Conservation (phyloP, 2,329 filamentous ascomycete species). For the Aspergillus unguis region DNA sequence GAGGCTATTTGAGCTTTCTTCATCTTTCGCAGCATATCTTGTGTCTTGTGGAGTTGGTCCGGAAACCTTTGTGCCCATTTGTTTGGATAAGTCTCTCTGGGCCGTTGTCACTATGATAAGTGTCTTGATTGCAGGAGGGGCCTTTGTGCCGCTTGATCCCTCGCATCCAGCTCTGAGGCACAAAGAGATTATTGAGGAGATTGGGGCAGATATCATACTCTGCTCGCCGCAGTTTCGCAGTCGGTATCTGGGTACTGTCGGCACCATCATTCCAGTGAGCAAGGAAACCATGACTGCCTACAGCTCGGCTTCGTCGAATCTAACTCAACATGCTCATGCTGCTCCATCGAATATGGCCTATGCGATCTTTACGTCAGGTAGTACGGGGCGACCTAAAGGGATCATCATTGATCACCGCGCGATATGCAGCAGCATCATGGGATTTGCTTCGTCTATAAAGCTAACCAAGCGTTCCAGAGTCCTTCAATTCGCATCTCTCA, state of each 20-base stretch:
- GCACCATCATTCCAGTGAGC: constrained; percentile 32
- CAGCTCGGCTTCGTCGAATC: constrained; percentile 16
- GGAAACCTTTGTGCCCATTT: constrained; percentile 33
- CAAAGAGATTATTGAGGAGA: constrained; percentile 31
- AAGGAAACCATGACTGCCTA: constrained; percentile 30
- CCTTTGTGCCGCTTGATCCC: constrained; percentile 34
- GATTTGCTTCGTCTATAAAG: constrained; percentile 26
- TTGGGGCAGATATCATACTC: constrained; percentile 31
- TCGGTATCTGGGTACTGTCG: constrained; percentile 28
- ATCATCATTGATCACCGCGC: constrained; percentile 37
- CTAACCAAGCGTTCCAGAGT: constrained; percentile 28
- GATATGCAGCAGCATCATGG: constrained; percentile 31
- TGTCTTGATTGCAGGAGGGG: constrained; percentile 34
- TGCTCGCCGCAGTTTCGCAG: constrained; percentile 32
- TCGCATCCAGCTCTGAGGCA: constrained; percentile 34
- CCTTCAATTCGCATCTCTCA: constrained; percentile 47
- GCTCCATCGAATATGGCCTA: constrained; percentile 32
- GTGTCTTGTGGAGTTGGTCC: constrained; percentile 31
- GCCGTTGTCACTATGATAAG: constrained; percentile 33
- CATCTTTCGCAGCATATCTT: constrained; percentile 30
- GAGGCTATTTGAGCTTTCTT: constrained; percentile 29
- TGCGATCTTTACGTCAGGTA: constrained; percentile 38
- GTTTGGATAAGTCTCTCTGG: constrained; percentile 36
- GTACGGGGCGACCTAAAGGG: constrained; percentile 38
- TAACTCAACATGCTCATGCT: constrained; percentile 4